Percentiles rank a stretch among this genome's conserved stretches.
phyloP scores from a whole-genome alignment of 2,329 filamentous ascomycete species.

The Sclerotinia trifoliorum region DNA sequence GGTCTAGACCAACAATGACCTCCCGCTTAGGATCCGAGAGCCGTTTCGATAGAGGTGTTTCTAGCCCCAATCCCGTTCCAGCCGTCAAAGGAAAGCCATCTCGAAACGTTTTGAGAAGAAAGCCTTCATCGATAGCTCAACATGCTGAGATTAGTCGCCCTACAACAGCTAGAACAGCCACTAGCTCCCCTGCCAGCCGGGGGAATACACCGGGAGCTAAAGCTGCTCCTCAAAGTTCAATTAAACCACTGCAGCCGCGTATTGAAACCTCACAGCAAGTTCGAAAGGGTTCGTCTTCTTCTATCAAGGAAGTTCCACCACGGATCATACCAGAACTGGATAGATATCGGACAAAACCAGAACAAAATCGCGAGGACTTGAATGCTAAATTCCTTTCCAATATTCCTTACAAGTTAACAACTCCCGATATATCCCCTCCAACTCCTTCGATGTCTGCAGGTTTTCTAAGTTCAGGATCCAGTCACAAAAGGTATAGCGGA shows the following conservation, averaged over 20 bases:
- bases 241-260: not conserved
- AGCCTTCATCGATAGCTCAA: constrained; percentile 49
- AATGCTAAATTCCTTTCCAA: constrained; percentile 44
- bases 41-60: constrained; percentile 23
- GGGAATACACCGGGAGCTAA: constrained; percentile 26
- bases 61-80: constrained; percentile 15
- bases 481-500: constrained; percentile 42
- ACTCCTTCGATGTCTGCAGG: constrained; percentile 60
- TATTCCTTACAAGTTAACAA: constrained; percentile 56
- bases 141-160: constrained; percentile 35
- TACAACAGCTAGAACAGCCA: constrained; percentile 32
- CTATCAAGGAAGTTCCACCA: constrained; percentile 35
- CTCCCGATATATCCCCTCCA: constrained; percentile 64
- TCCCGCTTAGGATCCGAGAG: constrained; percentile 35
- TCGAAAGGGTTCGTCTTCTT: constrained; percentile 28
- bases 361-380: constrained; percentile 37
- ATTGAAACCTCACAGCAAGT: constrained; percentile 41
- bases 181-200: constrained; percentile 30
- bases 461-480: constrained; percentile 35
- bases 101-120: constrained; percentile 50
- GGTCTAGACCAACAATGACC: constrained; percentile 24
- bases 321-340: constrained; percentile 58
- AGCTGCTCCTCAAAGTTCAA: constrained; percentile 4
- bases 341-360: constrained; percentile 53
- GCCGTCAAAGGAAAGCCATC: constrained; percentile 37